These are phyloP conservation scores for Vitis cinerea DNA, from an alignment of 164 flowering plant species.

Conservation along the genomic window DNA sequence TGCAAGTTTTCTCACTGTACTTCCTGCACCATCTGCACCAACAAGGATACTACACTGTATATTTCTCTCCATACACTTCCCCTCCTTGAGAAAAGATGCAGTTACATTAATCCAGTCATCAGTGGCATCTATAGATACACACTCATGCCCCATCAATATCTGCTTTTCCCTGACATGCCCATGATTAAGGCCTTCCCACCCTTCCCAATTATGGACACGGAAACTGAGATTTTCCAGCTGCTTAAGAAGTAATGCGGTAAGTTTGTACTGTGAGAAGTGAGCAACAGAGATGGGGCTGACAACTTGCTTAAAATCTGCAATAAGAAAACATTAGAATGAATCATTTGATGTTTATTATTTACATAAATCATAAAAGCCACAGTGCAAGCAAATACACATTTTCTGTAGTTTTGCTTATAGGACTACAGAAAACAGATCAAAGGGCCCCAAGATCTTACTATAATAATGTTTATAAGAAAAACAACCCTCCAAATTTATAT, in stretches of 20 bases:
- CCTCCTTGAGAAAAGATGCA: conserved; percentile 46
- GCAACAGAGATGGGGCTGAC: conserved; percentile 92
- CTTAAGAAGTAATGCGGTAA: conserved; percentile 57
- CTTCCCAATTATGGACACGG: conserved; percentile 31
- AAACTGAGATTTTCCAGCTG: conserved; percentile 56
- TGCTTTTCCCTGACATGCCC: conserved; percentile 29
- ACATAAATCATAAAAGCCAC: not conserved
- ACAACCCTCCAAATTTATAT: no score
- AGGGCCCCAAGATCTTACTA: not conserved
- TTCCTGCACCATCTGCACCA: conserved; percentile 95
- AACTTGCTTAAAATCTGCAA: conserved; percentile 74
- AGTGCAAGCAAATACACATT: not conserved
- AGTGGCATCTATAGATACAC: conserved; percentile 48
- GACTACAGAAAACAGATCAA: no score
- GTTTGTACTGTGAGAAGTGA: conserved; percentile 91
- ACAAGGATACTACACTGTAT: conserved; percentile 64
- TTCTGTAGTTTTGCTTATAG: no score
- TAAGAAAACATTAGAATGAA: conserved; percentile 11
- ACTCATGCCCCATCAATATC: conserved; percentile 86
- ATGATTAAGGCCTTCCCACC: conserved; percentile 15
- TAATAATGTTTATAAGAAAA: not conserved
- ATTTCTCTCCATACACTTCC: conserved; percentile 40
- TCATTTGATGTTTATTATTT: not conserved
- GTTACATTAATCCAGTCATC: conserved; percentile 53
- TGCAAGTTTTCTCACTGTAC: conserved; percentile 69